Evolutionary conservation across 305 asterid species (phyloP), one percentile per base, ranked within the genome.

Genomic region (Rubia peregrina): DNA sequence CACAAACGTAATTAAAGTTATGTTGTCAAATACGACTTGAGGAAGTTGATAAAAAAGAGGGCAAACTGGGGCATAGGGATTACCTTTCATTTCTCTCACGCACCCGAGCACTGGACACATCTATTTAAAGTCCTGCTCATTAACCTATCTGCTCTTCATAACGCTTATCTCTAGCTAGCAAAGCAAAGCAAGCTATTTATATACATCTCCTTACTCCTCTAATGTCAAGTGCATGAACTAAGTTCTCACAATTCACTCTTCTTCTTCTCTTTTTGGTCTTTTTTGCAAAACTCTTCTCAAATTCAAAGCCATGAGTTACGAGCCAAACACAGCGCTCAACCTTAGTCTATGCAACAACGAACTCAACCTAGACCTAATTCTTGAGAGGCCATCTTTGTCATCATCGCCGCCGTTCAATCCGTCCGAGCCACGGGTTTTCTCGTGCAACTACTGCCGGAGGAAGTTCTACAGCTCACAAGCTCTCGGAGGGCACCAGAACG

Each of bases 401-500:
- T 78, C 84, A 0, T 73, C 84, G 0, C 78, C 78, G 0, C 81
- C 88, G 7, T 16, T 72, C 12, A 81, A 71, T 70, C 82, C 77
- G 7, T 55, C 73, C 4, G 85, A 84, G 53, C 86, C 85, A 1
- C 86, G 95, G 8, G 91, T 92, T 12, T 92, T 89, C 49, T 83
- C 95, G n/a, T 92, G 98, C 87, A 86, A 83, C 74, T 90, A 84
- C 78, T 90, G 96, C 81, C 68, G 89, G 22, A 80, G 90, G 61
- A 88, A 84, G 65, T 90, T 90, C 70, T 86, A 84, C 70, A 90
- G 96, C 33, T 90, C 96, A 7, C 96, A 90, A 69, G 96, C 96
- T 1, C 85, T 90, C 2, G 96, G 96, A 13, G 96, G 96, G 21
- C 96, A 90, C 78, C 96, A 90, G 64, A 90, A 90, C 61, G 96